These are phyloP conservation scores for Dioscorea alata DNA, from an alignment of 106 monocot species.

Conservation along the genomic window DNA sequence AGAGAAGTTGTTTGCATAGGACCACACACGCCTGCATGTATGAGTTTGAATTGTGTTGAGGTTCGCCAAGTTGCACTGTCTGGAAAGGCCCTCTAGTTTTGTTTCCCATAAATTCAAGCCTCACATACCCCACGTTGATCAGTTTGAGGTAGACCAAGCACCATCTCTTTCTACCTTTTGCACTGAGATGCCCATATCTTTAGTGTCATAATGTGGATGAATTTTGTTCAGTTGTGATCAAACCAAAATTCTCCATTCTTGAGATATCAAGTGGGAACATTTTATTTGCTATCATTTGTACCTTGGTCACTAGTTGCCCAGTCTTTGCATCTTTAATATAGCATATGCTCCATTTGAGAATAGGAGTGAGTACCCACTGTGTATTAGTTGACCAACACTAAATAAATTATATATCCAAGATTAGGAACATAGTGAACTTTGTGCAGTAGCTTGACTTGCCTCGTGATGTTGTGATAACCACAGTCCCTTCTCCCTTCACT, in stretches of 20 bases:
- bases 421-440: no score
- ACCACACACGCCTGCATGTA: no score
- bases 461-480: no score
- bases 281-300: background rate
- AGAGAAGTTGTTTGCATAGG: no score
- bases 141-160: background rate
- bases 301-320: no score
- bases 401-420: no score
- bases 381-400: no score
- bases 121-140: background rate
- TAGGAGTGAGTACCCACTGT: no score
- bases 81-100: constrained; percentile 5
- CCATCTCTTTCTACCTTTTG: background rate
- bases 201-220: background rate
- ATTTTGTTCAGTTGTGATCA: background rate
- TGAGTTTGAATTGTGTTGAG: background rate
- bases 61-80: background rate
- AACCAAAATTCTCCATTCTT: background rate
- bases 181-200: background rate
- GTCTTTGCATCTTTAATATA: no score
- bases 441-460: no score
- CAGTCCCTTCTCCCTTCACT: no score
- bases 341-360: no score
- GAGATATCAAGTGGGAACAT: constrained; percentile 3
- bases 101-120: constrained; percentile 3